phyloP scores from a whole-genome alignment of 768 basidiomycete genomes.

The Antrodiella citrinella region DNA sequence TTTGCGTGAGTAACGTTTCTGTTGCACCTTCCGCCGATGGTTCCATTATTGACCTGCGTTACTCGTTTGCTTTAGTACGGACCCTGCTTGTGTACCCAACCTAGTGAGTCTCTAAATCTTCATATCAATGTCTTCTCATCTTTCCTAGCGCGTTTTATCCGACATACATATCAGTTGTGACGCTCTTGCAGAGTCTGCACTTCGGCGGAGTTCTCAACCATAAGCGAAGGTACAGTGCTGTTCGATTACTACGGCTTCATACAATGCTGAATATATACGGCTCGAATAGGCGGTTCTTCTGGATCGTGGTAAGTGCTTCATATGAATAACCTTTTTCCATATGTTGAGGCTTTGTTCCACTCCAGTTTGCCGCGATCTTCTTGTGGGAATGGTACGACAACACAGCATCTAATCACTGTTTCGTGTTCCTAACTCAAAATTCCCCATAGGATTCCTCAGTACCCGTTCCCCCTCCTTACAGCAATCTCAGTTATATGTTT shows the following conservation, averaged over 20 bases:
- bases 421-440: too few relatives aligned
- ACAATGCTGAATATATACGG: not conserved
- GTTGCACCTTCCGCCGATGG: too few relatives aligned
- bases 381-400: conserved; percentile 33
- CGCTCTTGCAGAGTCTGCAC: conserved; percentile 45
- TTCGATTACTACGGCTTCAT: not conserved
- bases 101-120: conserved; percentile 26
- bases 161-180: conserved; percentile 41
- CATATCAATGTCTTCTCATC: not conserved
- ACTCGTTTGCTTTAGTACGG: conserved; percentile 25
- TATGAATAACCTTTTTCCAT: not conserved
- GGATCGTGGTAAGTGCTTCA: conserved; percentile 36
- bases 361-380: conserved; percentile 35
- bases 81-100: conserved; percentile 45
- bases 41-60: conserved; percentile 1
- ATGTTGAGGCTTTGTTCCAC: not conserved
- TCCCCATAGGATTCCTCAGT: conserved; percentile 25
- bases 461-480: conserved; percentile 35
- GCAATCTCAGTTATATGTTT: conserved; percentile 43
- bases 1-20: conserved; percentile 14
- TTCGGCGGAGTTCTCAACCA: conserved; percentile 41
- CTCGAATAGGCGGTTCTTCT: conserved; percentile 39
- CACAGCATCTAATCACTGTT: not conserved
- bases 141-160: conserved; percentile 38
- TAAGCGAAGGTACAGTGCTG: conserved; percentile 29